Conservation (phyloP, 129 eudicot genomes). For the Ambrosia trifida region DNA sequence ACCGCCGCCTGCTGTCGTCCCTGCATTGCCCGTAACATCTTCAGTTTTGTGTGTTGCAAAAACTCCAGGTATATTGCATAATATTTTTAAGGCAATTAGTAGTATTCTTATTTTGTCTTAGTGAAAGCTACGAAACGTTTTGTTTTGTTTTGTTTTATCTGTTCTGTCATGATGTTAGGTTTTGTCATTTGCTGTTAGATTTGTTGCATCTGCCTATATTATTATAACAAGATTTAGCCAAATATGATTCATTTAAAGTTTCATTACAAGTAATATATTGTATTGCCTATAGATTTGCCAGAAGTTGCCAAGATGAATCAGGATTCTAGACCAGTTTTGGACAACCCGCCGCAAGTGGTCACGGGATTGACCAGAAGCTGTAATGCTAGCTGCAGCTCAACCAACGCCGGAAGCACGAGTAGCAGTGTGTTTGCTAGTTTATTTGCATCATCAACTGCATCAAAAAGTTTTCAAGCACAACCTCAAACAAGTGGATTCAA, state of each 20-base stretch:
- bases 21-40: constrained; percentile 39
- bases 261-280: not conserved
- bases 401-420: constrained; percentile 69
- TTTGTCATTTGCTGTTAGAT: constrained; percentile 51
- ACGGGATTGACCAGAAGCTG: constrained; percentile 49
- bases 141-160: constrained; percentile 23
- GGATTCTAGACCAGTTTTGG: constrained; percentile 33
- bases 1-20: constrained; percentile 35
- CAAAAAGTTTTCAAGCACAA: constrained; percentile 42
- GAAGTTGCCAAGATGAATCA: constrained; percentile 42
- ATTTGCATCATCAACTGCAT: constrained; percentile 76
- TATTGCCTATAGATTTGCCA: constrained; percentile 46
- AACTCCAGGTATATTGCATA: constrained; percentile 57
- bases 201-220: constrained; percentile 35
- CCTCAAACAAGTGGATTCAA: constrained; percentile 53
- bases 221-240: constrained; percentile 8
- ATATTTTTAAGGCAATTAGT: not conserved
- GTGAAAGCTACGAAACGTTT: constrained; percentile 24
- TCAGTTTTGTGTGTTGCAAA: constrained; percentile 43
- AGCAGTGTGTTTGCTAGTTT: constrained; percentile 82
- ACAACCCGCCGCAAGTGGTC: constrained; percentile 39
- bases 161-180: constrained; percentile 38
- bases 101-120: constrained; percentile 21
- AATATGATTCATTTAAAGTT: not conserved
- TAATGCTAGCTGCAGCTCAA: constrained; percentile 54